phyloP scores from a whole-genome alignment of 148 eudicot genomes.

The Fagopyrum tataricum region DNA sequence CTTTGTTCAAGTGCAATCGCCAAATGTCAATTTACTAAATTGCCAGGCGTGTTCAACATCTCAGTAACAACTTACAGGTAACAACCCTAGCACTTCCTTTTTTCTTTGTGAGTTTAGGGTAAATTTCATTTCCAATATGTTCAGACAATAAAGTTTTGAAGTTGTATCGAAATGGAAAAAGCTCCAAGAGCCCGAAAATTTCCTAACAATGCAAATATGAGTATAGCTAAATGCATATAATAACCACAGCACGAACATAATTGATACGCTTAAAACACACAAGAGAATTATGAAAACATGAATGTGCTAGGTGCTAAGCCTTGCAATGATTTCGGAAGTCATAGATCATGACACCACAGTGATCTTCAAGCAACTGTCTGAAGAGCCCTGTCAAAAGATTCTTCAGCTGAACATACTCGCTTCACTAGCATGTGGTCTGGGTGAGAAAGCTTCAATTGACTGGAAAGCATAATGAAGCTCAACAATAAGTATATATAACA shows the following conservation, averaged over 20 bases:
- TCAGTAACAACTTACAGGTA: no score
- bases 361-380: conserved; percentile 48
- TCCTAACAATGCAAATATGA: neutral
- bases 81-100: no score
- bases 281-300: neutral
- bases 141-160: no score
- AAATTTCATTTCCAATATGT: no score
- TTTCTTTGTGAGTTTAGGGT: no score
- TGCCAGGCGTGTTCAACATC: no score
- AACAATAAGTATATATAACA: no score
- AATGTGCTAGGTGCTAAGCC: neutral
- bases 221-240: neutral
- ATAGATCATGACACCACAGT: neutral
- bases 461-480: conserved; percentile 21
- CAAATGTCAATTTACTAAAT: no score
- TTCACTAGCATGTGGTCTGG: conserved; percentile 75
- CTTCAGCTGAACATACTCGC: conserved; percentile 58
- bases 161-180: no score
- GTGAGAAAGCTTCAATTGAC: conserved; percentile 69
- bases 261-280: neutral
- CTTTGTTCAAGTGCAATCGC: no score
- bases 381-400: conserved; percentile 65
- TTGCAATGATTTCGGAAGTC: neutral
- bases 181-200: no score
- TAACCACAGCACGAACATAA: neutral